Conservation (phyloP, 805 yeast species). For the Candida nitratophila region DNA sequence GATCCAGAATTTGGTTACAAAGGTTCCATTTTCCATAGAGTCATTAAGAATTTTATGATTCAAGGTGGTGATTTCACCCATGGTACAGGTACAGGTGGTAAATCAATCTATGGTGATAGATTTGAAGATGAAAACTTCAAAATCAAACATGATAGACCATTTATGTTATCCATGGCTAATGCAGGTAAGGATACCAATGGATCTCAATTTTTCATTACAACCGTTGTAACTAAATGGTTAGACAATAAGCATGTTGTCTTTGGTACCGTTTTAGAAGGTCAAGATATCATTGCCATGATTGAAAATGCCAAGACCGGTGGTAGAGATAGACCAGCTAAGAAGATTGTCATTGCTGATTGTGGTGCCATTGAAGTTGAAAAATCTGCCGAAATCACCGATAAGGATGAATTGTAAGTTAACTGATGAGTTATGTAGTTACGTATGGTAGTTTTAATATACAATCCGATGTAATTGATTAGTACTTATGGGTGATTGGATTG, state of each 20-base stretch:
- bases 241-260: constrained; percentile 94
- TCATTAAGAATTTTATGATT: constrained; percentile 65
- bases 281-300: constrained; percentile 71
- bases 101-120: constrained; percentile 62
- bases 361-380: constrained; percentile 50
- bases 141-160: constrained; percentile 63
- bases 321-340: constrained; percentile 67
- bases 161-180: constrained; percentile 71
- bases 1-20: constrained; percentile 61
- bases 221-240: constrained; percentile 86
- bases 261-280: constrained; percentile 87
- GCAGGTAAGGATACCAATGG: constrained; percentile 81
- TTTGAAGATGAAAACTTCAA: constrained; percentile 65
- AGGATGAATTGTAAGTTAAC: constrained; percentile 28
- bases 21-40: constrained; percentile 64
- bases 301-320: constrained; percentile 64
- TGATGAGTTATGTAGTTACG: no score
- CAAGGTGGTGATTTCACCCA: constrained; percentile 78
- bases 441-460: no score
- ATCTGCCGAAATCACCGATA: constrained; percentile 11
- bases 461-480: no score
- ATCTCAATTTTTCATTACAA: constrained; percentile 92
- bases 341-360: constrained; percentile 56
- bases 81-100: constrained; percentile 68
- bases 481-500: no score